Percentiles rank a stretch among this genome's conserved stretches.
Conservation (phyloP, 108 stramenopile genomes). For the Mediolabrus comicus region DNA sequence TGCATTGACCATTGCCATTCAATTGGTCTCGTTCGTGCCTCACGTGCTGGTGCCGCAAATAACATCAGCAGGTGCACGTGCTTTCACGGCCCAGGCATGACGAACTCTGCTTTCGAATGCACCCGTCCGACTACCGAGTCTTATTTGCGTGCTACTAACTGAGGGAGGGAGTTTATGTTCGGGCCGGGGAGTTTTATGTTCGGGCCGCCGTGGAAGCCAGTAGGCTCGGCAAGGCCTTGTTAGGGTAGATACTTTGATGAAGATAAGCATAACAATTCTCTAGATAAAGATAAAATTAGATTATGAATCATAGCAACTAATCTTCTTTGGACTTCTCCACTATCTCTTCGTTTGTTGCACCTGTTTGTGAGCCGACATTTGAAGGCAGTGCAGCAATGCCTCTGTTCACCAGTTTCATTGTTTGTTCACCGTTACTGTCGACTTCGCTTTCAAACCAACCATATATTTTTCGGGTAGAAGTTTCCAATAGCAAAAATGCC, state of each 20-base stretch:
- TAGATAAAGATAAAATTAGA: neutral
- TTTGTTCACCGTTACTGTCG: neutral
- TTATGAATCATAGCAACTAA: neutral
- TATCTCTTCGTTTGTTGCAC: neutral
- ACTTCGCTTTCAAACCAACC: conserved; percentile 60
- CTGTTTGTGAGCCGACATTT: neutral
- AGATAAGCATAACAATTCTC: too few relatives aligned
- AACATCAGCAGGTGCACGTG: too few relatives aligned
- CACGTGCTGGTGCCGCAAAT: too few relatives aligned
- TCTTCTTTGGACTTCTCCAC: neutral
- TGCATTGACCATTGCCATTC: too few relatives aligned
- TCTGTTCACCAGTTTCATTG: neutral
- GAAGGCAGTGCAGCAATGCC: conserved; percentile 3
- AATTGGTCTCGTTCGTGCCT: too few relatives aligned
- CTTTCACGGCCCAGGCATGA: too few relatives aligned
- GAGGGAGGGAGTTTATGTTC: too few relatives aligned
- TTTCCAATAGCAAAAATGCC: conserved; percentile 59
- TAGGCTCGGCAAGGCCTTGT: neutral
- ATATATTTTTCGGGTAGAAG: conserved; percentile 48
- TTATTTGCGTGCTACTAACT: too few relatives aligned
- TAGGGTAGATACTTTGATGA: neutral
- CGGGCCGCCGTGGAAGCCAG: too few relatives aligned
- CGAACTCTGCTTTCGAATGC: too few relatives aligned
- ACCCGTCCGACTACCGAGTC: too few relatives aligned
- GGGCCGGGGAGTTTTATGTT: too few relatives aligned